phyloP scores from a whole-genome alignment of 192 early-diverging fungal genomes.

The Dissophora ornata region DNA sequence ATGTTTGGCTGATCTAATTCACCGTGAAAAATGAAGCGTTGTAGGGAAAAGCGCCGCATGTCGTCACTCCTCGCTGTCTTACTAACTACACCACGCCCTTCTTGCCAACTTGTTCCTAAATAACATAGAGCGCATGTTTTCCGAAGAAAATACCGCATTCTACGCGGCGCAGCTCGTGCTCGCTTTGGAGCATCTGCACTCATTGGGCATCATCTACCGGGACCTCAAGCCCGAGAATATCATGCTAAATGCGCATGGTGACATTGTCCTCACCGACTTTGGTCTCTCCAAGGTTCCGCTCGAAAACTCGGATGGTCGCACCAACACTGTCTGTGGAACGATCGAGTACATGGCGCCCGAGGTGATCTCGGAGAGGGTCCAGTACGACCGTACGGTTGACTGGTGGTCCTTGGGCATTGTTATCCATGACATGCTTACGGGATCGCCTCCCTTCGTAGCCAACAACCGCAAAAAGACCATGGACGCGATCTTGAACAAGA shows the following conservation, averaged over 20 bases:
- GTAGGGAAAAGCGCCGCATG: too few species aligned
- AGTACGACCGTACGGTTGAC: conserved; percentile 84
- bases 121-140: conserved; percentile 68
- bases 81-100: too few species aligned
- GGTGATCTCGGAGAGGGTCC: conserved; percentile 64
- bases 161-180: conserved; percentile 90
- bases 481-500: conserved; percentile 87
- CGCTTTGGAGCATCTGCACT: conserved; percentile 89
- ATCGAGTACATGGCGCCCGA: conserved; percentile 85
- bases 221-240: conserved; percentile 84
- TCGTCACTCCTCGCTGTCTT: too few species aligned
- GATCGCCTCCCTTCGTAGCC: conserved; percentile 83
- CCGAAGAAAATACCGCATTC: conserved; percentile 88
- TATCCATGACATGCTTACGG: conserved; percentile 93
- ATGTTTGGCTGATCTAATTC: conserved; percentile 23
- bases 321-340: conserved; percentile 79
- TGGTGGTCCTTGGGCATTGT: conserved; percentile 94
- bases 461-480: conserved; percentile 84
- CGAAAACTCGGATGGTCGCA: conserved; percentile 61
- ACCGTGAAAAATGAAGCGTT: background rate
- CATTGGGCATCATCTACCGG: conserved; percentile 89
- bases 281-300: conserved; percentile 86
- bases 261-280: conserved; percentile 93
- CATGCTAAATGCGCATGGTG: conserved; percentile 78
- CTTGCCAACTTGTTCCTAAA: background rate